Base-by-base conservation (phyloP, 2,329 filamentous ascomycete species). In the Botryotinia convoluta region DNA sequence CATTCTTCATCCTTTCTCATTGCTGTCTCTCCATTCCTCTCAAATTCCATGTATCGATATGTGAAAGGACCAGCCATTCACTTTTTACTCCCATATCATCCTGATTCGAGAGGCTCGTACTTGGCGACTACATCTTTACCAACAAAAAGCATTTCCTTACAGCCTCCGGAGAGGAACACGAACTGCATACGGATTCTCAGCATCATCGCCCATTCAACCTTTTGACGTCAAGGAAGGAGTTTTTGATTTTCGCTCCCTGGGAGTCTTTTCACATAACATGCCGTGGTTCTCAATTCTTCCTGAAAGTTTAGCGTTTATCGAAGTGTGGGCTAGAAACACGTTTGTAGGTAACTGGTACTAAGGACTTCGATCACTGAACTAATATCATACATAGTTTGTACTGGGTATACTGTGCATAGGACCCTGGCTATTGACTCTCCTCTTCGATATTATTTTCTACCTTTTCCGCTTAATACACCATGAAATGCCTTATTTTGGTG, bases 251-350 rank as follows among this genome's bases (percentile, higher is more conserved):
- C 18, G 18, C 12, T 57, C 39, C 16, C 6, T 68, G 18, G 18
- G 35, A 57, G 29, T 14, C 37, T 26, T 22, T 3, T 32, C 35
- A 57, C 29, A n/a, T n/a, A 62, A 59, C 14, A 92, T 92, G 90
- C 86, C 87, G 62, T 87, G 88, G 84, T 89, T 90, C 76, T 92
- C 90, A 3, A 86, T 92, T 74, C 85, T 92, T 48, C 90, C 90
- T 1, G 83, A 86, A 29, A 83, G 86, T 73, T 83, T 91, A 71
- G 85, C 84, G 60, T 83, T 84, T 57, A 80, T 91, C 70, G 90
- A 92, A 80, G 86, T 85, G 69, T 92, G 89, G 89, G 83, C 89
- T 73, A 86, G 87, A 63, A 85, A 88, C 16, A 79, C 89, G 62
- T 92, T 91, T 80, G 69, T 75, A 71, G 63, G 68, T 64, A 72